Base-by-base conservation (phyloP, 768 basidiomycete species). In the Leucocoprinus leucothites region DNA sequence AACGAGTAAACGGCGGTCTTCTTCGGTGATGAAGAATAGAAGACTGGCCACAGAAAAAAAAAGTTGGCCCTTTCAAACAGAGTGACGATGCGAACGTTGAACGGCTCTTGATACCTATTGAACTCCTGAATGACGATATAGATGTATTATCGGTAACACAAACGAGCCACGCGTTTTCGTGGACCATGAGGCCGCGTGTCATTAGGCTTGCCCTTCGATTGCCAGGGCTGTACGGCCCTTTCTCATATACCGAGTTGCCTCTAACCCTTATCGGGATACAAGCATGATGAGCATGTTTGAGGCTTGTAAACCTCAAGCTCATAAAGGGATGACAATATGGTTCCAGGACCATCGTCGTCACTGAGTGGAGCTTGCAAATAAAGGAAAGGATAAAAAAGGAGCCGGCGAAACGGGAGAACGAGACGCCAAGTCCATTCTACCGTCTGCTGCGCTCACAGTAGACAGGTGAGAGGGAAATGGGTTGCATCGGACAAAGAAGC, bases 21-120 rank as follows among this genome's bases (percentile, higher is more conserved):
- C 4, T 9, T 48, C 34, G 47, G 47, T 35, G 19, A 48, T 24
- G 47, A 48, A 48, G 34, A 35, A 47, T 47, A 28, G 45, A 47
- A 48, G 38, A 38, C 3, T n/a, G 9, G 38, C 38, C 38, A 38
- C 38, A 31, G 38, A 38, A n/a, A 38, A n/a, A 38, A 38, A 38
- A 38, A n/a, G 9, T 38, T 38, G 16, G 38, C 38, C 9, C 38
- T 38, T 6, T 34, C 31, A 34, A 34, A 34, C 31, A 5, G 13
- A 34, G 31, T 38, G 38, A 38, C 16, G 16, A 38, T 38, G 38
- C 38, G 38, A 38, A n/a, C 16, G 38, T 13, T 38, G 11, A 38
- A n/a, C 16, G 38, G 38, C 9, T 31, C 9, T 38, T 13, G 38
- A n/a, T 38, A 38, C 31, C 31, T 34, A 34, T 34, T 34, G 6